Evolutionary conservation across 257 asterid species (phyloP), one percentile per base, ranked within the genome.

Genomic region (Petrea volubilis): DNA sequence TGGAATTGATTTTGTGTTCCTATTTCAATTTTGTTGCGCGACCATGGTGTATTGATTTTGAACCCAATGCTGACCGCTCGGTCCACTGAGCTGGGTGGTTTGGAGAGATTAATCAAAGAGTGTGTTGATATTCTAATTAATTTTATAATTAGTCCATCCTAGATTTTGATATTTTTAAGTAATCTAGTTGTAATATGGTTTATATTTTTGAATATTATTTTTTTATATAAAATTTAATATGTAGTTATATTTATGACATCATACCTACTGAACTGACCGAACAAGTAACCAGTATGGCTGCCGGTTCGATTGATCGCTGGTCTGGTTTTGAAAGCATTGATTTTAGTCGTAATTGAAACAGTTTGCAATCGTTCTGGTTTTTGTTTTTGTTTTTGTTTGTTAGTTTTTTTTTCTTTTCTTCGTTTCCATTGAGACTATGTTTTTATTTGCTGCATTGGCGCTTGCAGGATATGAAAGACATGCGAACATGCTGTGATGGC

Each of bases 401-500:
- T n/a, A n/a, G 43, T 62, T 36, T 29, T 50, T 14, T 4, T 23
- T 17, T 38, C 36, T 24, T 57, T 23, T 44, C 40, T 44, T 55
- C 17, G 18, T 50, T 15, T 38, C 43, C 18, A 38, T 7, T 41
- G 55, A 62, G 57, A 70, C 28, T 57, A 47, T 62, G 18, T n/a
- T 53, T n/a, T 43, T 49, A 20, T 41, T 51, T 53, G 17, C 13
- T 68, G 53, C 52, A 8, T 70, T 67, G n/a, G 34, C 47, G 55
- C 40, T 80, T 71, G 68, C 84, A 92, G 96, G 96, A 92, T 75
- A 90, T 92, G 96, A 88, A 86, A 66, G 97, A 92, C 75, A 90
- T 92, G 96, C 82, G 91, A 79, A 79, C 82, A 60, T 88, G 97
- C 85, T 92, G 86, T 64, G 98, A 92, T 82, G 85, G 93, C 73